Conservation (phyloP, 2,329 filamentous ascomycete species). For the Ilyonectria mors-panacis region DNA sequence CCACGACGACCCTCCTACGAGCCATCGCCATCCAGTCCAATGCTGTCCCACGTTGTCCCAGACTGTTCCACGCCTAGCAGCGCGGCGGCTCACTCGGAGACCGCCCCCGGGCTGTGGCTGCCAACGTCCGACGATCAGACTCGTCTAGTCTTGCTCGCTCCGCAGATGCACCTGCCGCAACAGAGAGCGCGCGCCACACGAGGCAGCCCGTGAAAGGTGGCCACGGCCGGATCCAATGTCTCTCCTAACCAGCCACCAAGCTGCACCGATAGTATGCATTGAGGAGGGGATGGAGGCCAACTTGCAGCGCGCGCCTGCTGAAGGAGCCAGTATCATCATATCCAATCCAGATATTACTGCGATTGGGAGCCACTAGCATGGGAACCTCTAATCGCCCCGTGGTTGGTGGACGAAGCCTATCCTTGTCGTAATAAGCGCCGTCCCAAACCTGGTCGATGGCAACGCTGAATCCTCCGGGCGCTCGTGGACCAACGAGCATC, state of each 20-base stretch:
- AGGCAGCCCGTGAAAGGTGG: slow-evolving; percentile 23
- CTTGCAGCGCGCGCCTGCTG: slow-evolving; percentile 23
- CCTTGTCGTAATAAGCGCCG: slow-evolving; percentile 42
- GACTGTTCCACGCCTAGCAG: slow-evolving; percentile 1
- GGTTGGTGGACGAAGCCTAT: slow-evolving; percentile 19
- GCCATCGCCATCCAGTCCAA: slow-evolving; percentile 29
- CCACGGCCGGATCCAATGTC: slow-evolving; percentile 11
- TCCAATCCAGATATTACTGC: slow-evolving; percentile 22
- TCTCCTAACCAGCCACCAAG: slow-evolving; percentile 21
- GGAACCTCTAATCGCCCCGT: slow-evolving; percentile 8
- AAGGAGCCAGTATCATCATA: slow-evolving; percentile 18
- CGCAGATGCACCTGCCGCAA: slow-evolving; percentile 21
- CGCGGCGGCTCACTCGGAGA: slow-evolving; percentile 24
- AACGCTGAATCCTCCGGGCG: slow-evolving; percentile 27
- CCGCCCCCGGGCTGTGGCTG: slow-evolving; percentile 32
- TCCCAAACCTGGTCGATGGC: slow-evolving; percentile 15
- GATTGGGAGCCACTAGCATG: slow-evolving; percentile 11
- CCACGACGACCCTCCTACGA: slow-evolving; percentile 14
- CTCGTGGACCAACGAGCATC: slow-evolving; percentile 31
- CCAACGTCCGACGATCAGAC: slow-evolving; percentile 29
- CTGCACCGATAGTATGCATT: slow-evolving; percentile 17
- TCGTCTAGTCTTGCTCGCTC: slow-evolving; percentile 19
- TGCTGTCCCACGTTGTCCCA: slow-evolving; percentile 16
- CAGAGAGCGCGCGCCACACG: slow-evolving; percentile 33
- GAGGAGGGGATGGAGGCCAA: slow-evolving; percentile 12